These are phyloP conservation scores for Rubroboletus pulcherrimus DNA, from an alignment of 768 basidiomycete genomes.

Conservation along the genomic window DNA sequence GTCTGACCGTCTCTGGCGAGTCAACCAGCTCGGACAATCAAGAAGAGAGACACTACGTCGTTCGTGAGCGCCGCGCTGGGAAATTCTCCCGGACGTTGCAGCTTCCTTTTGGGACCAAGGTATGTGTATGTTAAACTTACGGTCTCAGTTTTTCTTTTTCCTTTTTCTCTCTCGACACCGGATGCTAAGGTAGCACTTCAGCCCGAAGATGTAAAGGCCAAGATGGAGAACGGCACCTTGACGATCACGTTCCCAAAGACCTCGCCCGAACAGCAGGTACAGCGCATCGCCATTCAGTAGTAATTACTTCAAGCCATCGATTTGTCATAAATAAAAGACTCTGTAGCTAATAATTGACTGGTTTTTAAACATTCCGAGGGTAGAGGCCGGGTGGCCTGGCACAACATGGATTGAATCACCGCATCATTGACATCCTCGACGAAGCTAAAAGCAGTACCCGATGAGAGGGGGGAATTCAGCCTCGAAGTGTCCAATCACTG, in stretches of 20 bases:
- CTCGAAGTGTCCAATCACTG: no score
- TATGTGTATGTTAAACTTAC: no score
- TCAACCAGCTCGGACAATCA: constrained; percentile 27
- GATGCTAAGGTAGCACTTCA: constrained; percentile 11
- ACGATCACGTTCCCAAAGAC: constrained; percentile 48
- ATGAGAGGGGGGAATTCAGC: no score
- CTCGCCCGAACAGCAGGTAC: constrained; percentile 36
- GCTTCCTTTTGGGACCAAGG: constrained; percentile 48
- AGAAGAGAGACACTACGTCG: constrained; percentile 37
- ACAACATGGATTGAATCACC: no score
- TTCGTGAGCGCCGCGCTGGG: constrained; percentile 44
- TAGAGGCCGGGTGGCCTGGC: no score
- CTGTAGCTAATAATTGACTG: background rate
- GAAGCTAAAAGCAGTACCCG: no score
- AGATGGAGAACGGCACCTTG: constrained; percentile 46
- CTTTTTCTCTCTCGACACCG: background rate
- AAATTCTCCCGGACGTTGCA: constrained; percentile 44
- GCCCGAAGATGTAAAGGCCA: constrained; percentile 46
- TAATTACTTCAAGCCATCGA: background rate
- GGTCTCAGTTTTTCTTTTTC: background rate
- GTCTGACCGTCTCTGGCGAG: constrained; percentile 47
- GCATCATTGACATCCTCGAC: no score
- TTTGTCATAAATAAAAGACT: background rate
- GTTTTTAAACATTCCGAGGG: no score
- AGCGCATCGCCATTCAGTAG: constrained; percentile 33